A percentile compares a stretch with the other conserved stretches of the same genome.
Evolutionary conservation across 495 filamentous ascomycete species (phyloP).

Genomic region (Corynascus novoguineensis): DNA sequence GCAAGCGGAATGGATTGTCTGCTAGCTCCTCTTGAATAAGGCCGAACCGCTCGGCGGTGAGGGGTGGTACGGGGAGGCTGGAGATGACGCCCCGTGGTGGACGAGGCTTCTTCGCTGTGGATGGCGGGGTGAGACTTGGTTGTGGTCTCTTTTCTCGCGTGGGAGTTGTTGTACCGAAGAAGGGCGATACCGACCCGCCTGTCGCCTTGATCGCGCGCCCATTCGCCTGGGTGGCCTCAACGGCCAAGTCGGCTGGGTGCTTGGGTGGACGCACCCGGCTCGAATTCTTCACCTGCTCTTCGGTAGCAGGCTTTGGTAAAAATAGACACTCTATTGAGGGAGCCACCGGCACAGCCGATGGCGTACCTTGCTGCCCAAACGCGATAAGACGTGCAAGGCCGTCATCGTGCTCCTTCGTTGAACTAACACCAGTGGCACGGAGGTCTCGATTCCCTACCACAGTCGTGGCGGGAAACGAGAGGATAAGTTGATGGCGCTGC

Average conservation of each 20-base stretch:
- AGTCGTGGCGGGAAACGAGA: too few species aligned
- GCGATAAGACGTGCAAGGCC: too few species aligned
- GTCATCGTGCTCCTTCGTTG: not conserved
- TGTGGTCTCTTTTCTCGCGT: not conserved
- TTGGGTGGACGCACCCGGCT: not conserved
- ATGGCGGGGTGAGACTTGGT: constrained; percentile 5
- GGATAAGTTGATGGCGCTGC: not conserved
- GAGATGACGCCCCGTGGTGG: constrained; percentile 50
- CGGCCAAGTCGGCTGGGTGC: not conserved
- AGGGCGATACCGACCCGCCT: constrained; percentile 34
- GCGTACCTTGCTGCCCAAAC: too few species aligned
- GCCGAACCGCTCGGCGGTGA: constrained; percentile 59
- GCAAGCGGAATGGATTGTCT: constrained; percentile 61
- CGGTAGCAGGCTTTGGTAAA: not conserved
- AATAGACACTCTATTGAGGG: too few species aligned
- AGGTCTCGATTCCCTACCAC: not conserved
- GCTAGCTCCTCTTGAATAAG: constrained; percentile 79
- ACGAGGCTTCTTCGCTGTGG: constrained; percentile 22
- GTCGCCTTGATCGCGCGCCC: constrained; percentile 16
- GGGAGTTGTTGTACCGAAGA: constrained; percentile 30
- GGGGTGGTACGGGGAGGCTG: constrained; percentile 64
- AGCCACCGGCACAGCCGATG: too few species aligned
- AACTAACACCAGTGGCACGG: not conserved
- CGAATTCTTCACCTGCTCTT: not conserved
- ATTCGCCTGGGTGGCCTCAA: not conserved